Base-by-base conservation (phyloP, 305 asterid species). In the Solanum hybrid region DNA sequence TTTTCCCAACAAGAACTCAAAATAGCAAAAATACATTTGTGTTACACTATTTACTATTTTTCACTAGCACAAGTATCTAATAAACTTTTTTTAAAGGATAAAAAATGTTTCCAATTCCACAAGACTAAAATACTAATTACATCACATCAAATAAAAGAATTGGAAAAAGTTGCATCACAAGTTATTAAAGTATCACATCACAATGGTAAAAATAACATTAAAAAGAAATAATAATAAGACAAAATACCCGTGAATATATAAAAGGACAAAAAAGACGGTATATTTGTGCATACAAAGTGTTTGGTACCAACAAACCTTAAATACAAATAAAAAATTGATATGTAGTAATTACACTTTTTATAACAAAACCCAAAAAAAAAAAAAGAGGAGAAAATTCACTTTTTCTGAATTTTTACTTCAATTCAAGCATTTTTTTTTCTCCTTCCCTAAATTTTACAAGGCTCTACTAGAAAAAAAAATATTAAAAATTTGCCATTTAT, bases 321-420 rank as follows among this genome's bases (percentile, higher is more conserved):
- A 88, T 88, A 88, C 78, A 78, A 57, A 79, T 33, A 51, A 78
- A 89, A 89, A 88, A 76, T 88, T 89, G 90, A 89, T 77, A 57
- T 76, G 8, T 89, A 89, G 80, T 88, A 72, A 88, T 82, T 77
- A 79, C 86, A 77, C 87, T 79, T 34, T 57, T 51, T 51, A 57
- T 89, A 27, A 89, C 65, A 14, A 79, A 26, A 88, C 22, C 34
- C 2, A 29, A 29, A 29, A 76, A 88, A 12, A n/a, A 51, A 27
- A 51, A 32, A 88, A 17, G 8, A 15, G 20, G 79, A 73, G 34
- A 73, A 73, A 26, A 26, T 4, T 26, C 81, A 1, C 13, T 68
- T 70, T 82, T 51, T 51, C 88, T 84, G 76, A 51, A 29, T 9
- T 84, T 29, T 82, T 51, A 27, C 27, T 45, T 45, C 73, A 45